Base-by-base conservation (phyloP, 2,329 filamentous ascomycete genomes). In the Dichotomopilus funicola region DNA sequence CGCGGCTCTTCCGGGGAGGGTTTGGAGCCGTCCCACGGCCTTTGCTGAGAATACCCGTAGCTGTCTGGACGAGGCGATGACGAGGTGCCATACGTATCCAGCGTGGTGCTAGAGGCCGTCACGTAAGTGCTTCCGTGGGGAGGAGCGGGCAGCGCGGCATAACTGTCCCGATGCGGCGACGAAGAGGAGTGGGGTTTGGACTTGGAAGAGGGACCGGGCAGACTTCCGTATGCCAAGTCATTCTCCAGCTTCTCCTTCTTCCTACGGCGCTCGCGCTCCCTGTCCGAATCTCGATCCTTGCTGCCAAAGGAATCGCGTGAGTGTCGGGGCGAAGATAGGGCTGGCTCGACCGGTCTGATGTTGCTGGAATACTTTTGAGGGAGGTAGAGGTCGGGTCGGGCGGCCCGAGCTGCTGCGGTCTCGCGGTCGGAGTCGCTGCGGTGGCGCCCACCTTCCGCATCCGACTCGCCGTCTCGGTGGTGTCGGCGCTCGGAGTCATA, bases 181-280 rank as follows among this genome's bases (percentile, higher is more conserved):
- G 42, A 33, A 1, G 62, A 35, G 12, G 45, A 46, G 27, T 57
- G 56, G 44, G 59, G 44, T 54, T 58, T 61, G 19, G 19, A 27
- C 19, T 27, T 27, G 19, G 19, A 27, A 53, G 60, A 55, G 6
- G 58, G 53, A 4, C 55, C 59, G 33, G 62, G 58, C 31, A 59
- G 51, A 59, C 63, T 68, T 35, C 79, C 79, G 58, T 82, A 82
- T 3, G 78, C 78, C 8, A 82, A 67, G 55, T 78, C 74, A 4
- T 78, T 75, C 35, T 65, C 62, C 13, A 64, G 61, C 59, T 63
- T 64, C 53, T 66, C 60, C 53, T 59, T 61, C 53, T 60, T 62
- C 51, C 62, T 63, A 54, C 66, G 65, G 49, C 63, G 63, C 53
- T 63, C 62, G 33, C 63, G 62, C 33, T 68, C 66, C 38, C 59